phyloP scores from a whole-genome alignment of 805 yeast genomes.

The Candida nitratophila region DNA sequence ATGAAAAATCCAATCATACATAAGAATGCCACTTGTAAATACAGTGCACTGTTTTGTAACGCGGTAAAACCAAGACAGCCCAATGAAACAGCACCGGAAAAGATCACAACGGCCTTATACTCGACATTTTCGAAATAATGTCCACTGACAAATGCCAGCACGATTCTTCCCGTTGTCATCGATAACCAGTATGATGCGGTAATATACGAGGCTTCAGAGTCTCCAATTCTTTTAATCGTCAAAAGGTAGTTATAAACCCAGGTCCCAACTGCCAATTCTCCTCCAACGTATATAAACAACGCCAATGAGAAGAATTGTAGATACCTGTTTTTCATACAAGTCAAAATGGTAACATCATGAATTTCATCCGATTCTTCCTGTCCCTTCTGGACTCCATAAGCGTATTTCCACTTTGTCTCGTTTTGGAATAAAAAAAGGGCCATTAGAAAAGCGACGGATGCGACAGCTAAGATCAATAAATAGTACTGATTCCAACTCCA shows the following conservation, averaged over 20 bases:
- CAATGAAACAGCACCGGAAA: constrained; percentile 28
- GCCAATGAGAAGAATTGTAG: constrained; percentile 35
- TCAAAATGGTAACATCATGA: constrained; percentile 4
- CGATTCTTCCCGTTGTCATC: constrained; percentile 40
- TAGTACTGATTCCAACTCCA: constrained; percentile 42
- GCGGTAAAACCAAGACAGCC: constrained; percentile 28
- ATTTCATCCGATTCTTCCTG: not conserved
- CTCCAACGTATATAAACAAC: constrained; percentile 44
- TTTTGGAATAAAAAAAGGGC: constrained; percentile 26
- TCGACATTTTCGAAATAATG: constrained; percentile 31
- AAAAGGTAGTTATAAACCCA: constrained; percentile 44
- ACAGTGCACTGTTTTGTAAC: constrained; percentile 10
- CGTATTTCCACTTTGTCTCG: constrained; percentile 40
- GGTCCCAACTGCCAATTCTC: constrained; percentile 45
- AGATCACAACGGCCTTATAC: constrained; percentile 34
- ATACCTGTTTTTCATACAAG: constrained; percentile 25
- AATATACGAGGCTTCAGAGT: constrained; percentile 35
- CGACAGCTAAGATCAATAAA: constrained; percentile 25
- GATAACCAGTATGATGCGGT: constrained; percentile 48
- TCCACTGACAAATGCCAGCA: constrained; percentile 42
- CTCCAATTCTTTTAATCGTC: constrained; percentile 30
- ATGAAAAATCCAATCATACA: constrained; percentile 38
- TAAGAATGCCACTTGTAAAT: constrained; percentile 28
- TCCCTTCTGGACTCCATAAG: constrained; percentile 1
- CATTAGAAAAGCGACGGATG: constrained; percentile 17